A percentile compares a stretch with the other conserved stretches of the same genome.
phyloP scores from a whole-genome alignment of 805 yeast species.

The Yarrowia osloensis region DNA sequence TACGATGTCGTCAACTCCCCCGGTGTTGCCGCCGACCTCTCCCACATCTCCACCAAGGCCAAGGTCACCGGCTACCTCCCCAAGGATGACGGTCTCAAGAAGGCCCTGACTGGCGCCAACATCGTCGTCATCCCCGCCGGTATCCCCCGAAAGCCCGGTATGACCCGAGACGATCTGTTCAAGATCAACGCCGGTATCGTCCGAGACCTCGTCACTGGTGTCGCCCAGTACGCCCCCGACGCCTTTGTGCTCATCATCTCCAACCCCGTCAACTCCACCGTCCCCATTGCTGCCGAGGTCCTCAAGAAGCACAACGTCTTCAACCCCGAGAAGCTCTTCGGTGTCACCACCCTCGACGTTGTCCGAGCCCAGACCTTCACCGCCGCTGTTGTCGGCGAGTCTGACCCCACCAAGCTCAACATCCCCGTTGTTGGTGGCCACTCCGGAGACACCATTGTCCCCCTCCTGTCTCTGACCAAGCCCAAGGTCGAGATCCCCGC shows the following conservation, averaged over 20 bases:
- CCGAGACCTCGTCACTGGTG: conserved; percentile 84
- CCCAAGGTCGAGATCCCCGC: conserved; percentile 55
- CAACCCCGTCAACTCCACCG: conserved; percentile 97
- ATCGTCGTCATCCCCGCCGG: conserved; percentile 95
- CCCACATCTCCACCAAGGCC: conserved; percentile 92
- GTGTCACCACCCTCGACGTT: conserved; percentile 93
- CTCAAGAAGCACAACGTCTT: conserved; percentile 81
- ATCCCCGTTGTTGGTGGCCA: conserved; percentile 96
- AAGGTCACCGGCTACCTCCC: conserved; percentile 86
- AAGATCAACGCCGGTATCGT: conserved; percentile 95
- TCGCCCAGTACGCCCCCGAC: conserved; percentile 79
- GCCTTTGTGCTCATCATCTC: conserved; percentile 83
- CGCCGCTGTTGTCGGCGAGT: conserved; percentile 65
- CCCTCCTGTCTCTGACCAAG: conserved; percentile 83
- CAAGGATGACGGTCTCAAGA: conserved; percentile 63
- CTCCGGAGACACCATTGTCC: conserved; percentile 95
- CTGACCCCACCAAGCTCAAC: conserved; percentile 74
- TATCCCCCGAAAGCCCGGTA: conserved; percentile 98
- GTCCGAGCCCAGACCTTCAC: conserved; percentile 85
- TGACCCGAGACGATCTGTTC: conserved; percentile 97
- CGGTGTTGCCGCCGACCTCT: conserved; percentile 95
- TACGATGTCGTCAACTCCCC: conserved; percentile 91
- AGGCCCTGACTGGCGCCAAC: conserved; percentile 69
- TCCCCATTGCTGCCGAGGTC: conserved; percentile 93
- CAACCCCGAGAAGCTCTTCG: conserved; percentile 89